These are phyloP conservation scores for Carex pumila DNA, from an alignment of 176 grass and related monocot genomes.

Conservation along the genomic window DNA sequence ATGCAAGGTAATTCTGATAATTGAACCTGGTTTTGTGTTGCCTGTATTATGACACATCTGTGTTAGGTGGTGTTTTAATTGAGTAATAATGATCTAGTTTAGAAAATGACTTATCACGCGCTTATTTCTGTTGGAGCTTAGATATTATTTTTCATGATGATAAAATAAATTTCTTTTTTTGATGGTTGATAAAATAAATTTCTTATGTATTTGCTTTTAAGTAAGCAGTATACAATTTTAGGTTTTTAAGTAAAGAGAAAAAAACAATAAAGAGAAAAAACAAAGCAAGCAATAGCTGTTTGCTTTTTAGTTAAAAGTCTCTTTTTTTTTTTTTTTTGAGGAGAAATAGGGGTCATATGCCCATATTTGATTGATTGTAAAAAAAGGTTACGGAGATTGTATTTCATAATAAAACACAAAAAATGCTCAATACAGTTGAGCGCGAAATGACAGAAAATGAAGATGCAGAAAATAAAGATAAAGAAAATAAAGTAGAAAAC, in stretches of 20 bases:
- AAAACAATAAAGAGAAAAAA: neutral
- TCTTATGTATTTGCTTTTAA: neutral
- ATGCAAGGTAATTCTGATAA: neutral
- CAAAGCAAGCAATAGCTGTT: neutral
- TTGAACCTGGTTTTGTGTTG: neutral
- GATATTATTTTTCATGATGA: neutral
- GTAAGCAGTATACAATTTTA: neutral
- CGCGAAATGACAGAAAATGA: too few species aligned
- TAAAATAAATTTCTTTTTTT: neutral
- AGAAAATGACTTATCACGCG: neutral
- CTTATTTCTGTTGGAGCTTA: too few species aligned
- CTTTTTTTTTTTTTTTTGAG: too few species aligned
- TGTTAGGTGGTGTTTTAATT: slow-evolving; percentile 1
- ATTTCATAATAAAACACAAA: too few species aligned
- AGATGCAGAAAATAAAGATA: too few species aligned
- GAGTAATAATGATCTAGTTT: neutral
- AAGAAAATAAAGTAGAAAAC: too few species aligned
- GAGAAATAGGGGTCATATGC: too few species aligned
- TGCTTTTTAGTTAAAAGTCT: neutral
- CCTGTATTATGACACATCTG: neutral
- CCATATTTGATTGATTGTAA: too few species aligned
- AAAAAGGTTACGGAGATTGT: too few species aligned
- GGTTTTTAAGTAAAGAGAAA: neutral
- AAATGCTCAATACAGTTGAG: too few species aligned
- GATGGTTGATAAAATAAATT: neutral